Evolutionary conservation across 163 green algal genomes (phyloP).

Genomic region (Scenedesmus sp.): DNA sequence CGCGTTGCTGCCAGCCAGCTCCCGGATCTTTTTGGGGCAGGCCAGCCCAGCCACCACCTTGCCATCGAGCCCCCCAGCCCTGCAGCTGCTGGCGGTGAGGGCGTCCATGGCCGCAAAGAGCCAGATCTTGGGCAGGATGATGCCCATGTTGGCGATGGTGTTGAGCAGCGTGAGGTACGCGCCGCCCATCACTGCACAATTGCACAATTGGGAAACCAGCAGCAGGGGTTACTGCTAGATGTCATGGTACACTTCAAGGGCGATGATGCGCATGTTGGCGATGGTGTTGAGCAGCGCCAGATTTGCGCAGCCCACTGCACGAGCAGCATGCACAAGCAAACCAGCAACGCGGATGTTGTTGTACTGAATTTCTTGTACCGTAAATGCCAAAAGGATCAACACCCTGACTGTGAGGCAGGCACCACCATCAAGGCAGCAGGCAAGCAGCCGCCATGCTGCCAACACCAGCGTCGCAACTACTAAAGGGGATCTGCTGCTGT

Average conservation of each 20-base stretch:
- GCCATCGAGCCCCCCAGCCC: not conserved
- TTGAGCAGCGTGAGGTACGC: conserved; percentile 98
- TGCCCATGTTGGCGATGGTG: conserved; percentile 95
- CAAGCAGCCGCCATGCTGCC: too few species aligned
- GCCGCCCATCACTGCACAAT: conserved; percentile 77
- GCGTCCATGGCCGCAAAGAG: conserved; percentile 85
- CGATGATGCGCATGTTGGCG: conserved; percentile 81
- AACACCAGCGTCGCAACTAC: too few species aligned
- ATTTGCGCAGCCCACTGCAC: conserved; percentile 83
- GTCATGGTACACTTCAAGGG: not conserved
- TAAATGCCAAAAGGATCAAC: too few species aligned
- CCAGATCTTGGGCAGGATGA: conserved; percentile 83
- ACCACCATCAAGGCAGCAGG: too few species aligned
- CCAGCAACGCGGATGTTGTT: too few species aligned
- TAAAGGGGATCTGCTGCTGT: too few species aligned
- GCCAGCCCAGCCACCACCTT: conserved; percentile 3
- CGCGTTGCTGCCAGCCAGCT: conserved; percentile 60
- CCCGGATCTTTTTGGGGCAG: conserved; percentile 66
- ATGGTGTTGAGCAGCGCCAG: conserved; percentile 98
- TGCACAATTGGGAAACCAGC: not conserved
- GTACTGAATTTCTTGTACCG: too few species aligned
- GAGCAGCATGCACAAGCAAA: not conserved
- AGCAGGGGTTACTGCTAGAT: not conserved
- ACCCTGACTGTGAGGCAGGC: too few species aligned
- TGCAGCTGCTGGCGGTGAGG: conserved; percentile 66